Percentiles rank a stretch among this genome's conserved stretches.
phyloP scores from a whole-genome alignment of 306 rosid species.

The Gillenia trifoliata region DNA sequence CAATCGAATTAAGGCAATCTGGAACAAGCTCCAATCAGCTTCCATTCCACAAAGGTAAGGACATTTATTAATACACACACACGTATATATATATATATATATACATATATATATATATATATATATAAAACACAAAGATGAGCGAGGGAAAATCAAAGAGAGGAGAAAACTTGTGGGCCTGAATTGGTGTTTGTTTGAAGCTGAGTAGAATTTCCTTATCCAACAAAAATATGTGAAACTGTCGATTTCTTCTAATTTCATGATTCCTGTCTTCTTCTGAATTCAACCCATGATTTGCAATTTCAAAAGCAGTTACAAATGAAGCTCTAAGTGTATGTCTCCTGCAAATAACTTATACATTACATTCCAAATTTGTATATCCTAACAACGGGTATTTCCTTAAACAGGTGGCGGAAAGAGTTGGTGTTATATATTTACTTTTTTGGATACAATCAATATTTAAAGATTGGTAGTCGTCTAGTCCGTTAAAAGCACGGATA shows the following conservation, averaged over 20 bases:
- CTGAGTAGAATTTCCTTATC: background rate
- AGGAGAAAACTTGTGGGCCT: background rate
- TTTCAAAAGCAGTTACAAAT: background rate
- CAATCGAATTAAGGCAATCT: constrained; percentile 57
- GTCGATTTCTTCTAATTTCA: background rate
- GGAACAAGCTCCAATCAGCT: constrained; percentile 58
- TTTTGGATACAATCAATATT: too few relatives aligned
- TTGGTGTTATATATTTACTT: too few relatives aligned
- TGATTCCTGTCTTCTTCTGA: background rate
- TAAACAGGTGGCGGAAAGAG: constrained; percentile 61
- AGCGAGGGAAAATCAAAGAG: background rate
- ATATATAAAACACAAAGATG: background rate
- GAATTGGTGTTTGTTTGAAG: background rate
- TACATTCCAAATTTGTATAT: background rate
- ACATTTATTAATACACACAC: too few relatives aligned
- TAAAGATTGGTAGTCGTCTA: too few relatives aligned
- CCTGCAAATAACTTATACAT: background rate
- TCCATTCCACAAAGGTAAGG: constrained; percentile 65
- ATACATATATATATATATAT: background rate
- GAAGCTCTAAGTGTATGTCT: background rate
- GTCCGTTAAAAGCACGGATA: too few relatives aligned
- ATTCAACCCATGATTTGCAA: background rate
- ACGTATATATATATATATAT: background rate
- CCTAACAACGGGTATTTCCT: constrained; percentile 25
- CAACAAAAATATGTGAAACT: background rate